Evolutionary conservation across 768 basidiomycete species (phyloP), one percentile per base, ranked within the genome.

Genomic region (Neoboletus magnificus): DNA sequence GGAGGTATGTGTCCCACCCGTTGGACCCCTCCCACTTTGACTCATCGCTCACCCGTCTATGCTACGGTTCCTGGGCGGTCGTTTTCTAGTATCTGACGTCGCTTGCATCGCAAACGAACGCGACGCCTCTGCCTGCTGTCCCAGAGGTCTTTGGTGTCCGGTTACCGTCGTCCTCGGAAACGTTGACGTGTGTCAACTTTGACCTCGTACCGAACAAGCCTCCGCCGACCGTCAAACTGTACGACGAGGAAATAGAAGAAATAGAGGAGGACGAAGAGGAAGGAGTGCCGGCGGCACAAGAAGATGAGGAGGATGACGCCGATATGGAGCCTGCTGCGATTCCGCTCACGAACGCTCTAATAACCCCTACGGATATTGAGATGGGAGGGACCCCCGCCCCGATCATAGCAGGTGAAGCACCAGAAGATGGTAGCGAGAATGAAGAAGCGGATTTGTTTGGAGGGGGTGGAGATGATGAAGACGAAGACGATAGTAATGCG

Each of bases 111-210:
- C 88, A 92, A 70, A 90, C 89, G 40, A 93, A 93, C 67, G 82
- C 89, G 13, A 78, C 80, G 36, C 87, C 91, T 3, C 79, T 93
- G 20, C 92, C 91, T 30, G 71, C 88, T 2, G 89, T 93, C n/a
- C 88, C 89, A 7, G 91, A 93, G 71, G 86, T 91, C 3, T 93
- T 92, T 71, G 91, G 91, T 35, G 84, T 93, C 48, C 85, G 91
- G 20, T 73, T 93, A n/a, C 91, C 91, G 2, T 80, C 81, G 13
- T 52, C 73, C 23, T 60, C 66, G n/a, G 88, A 93, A 12, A 86
- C 88, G 54, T 79, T 93, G 44, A 87, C 89, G 16, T 76, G 85
- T 22, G 82, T 93, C 60, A 87, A 93, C 77, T 93, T 93, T 74
- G 89, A 93, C 66, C 80, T 93, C 57, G 78, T 93, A 5, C 90